phyloP scores from a whole-genome alignment of 805 yeast genomes.

The Starmerella stigmatis region DNA sequence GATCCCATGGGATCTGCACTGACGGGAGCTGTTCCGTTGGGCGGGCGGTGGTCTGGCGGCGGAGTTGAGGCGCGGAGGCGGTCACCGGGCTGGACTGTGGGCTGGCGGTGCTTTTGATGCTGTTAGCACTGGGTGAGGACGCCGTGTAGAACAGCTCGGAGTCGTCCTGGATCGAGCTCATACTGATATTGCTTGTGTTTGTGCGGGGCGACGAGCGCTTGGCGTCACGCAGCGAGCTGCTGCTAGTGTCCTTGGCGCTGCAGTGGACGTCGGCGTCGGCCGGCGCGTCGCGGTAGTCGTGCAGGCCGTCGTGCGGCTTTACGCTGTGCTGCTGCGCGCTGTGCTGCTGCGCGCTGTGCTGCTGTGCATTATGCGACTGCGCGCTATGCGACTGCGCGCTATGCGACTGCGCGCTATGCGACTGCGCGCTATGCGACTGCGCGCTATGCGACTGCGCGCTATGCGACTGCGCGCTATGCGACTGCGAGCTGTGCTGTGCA shows the following conservation, averaged over 20 bases:
- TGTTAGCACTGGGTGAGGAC: slow-evolving; percentile 8
- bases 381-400: no score
- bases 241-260: not conserved
- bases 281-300: not conserved
- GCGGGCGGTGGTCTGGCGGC: slow-evolving; percentile 11
- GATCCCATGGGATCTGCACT: slow-evolving; percentile 15
- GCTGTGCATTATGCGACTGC: no score
- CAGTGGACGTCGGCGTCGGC: not conserved
- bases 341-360: no score
- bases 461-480: no score
- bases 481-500: no score
- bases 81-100: slow-evolving; percentile 1
- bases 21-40: not conserved
- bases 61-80: not conserved
- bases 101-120: slow-evolving; percentile 1
- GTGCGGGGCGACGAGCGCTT: slow-evolving; percentile 2
- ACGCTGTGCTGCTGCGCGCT: no score
- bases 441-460: no score
- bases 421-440: no score
- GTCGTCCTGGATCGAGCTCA: slow-evolving; percentile 10
- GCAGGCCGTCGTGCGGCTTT: no score
- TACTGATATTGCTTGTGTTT: not conserved
- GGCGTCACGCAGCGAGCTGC: not conserved
- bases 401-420: no score
- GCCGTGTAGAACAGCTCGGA: slow-evolving; percentile 15